Evolutionary conservation across 257 asterid species (phyloP), one percentile per base, ranked within the genome.

Genomic region (Misopates orontium): DNA sequence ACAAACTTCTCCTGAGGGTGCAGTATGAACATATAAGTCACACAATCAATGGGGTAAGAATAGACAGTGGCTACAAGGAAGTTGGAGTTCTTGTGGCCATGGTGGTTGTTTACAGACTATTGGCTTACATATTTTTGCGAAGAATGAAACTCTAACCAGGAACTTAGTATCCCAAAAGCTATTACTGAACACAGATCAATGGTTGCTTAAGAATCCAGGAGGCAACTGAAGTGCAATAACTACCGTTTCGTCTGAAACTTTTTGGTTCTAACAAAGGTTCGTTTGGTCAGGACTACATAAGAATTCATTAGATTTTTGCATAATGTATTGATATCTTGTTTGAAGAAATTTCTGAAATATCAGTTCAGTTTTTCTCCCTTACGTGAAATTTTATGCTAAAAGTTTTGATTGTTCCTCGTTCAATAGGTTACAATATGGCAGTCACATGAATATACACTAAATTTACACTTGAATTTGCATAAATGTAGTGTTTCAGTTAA

Each of bases 1-100:
- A 90, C 83, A 90, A 88, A 36, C 99, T 94, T 75, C 98, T 94
- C 23, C 85, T 94, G 59, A 90, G 86, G 75, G 99, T 94, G 65
- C 99, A 94, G 76, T 94, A 90, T 25, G 82, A 80, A 67, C 95
- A 90, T 75, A 78, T 86, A 47, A 78, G 84, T 48, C 73, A 73
- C 75, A 12, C 86, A 14, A 78, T 94, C 66, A 81, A 85, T 15
- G 99, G 96, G 62, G 75, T 86, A 32, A 74, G 56, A 61, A 83
- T 87, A 54, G 99, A 87, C 77, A 62, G 52, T 2, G 98, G 99
- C 4, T 77, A 80, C 66, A 80, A 66, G 70, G 96, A 90, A 73
- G 88, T 85, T 7, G 78, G 84, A 25, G 85, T 72, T 4, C 77
- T 94, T 62, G 78, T 67, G 73, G 85, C 88, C 66, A 94, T 90